A percentile compares a stretch with the other conserved stretches of the same genome.
Evolutionary conservation across 2,329 filamentous ascomycete genomes (phyloP).

Genomic region (Fusarium brevicatenulatum): DNA sequence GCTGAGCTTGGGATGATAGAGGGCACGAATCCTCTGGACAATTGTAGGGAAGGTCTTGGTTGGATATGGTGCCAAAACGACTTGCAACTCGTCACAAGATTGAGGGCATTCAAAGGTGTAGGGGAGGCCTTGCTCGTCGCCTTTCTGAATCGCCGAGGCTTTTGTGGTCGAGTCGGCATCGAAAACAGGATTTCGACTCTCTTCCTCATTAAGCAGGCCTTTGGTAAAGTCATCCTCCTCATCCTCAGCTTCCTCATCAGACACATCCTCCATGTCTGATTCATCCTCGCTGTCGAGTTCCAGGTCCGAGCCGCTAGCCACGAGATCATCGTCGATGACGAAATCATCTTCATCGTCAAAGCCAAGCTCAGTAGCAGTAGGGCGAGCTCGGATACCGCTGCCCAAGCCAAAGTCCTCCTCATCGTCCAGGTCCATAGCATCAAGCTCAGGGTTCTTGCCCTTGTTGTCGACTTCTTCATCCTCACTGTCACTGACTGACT

Average conservation of each 20-base stretch:
- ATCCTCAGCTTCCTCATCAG: slow-evolving; percentile 53
- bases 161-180: slow-evolving; percentile 57
- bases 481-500: slow-evolving; percentile 74
- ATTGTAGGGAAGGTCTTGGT: slow-evolving; percentile 77
- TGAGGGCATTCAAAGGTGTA: slow-evolving; percentile 90
- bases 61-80: slow-evolving; percentile 70
- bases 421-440: slow-evolving; percentile 51
- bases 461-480: slow-evolving; percentile 59
- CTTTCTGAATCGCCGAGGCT: slow-evolving; percentile 47
- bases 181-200: slow-evolving; percentile 65
- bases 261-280: slow-evolving; percentile 58
- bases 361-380: slow-evolving; percentile 70
- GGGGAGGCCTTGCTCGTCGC: slow-evolving; percentile 70
- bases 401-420: slow-evolving; percentile 70
- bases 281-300: slow-evolving; percentile 67
- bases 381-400: slow-evolving; percentile 65
- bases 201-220: slow-evolving; percentile 70
- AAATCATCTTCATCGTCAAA: slow-evolving; percentile 97
- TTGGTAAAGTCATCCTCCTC: slow-evolving; percentile 72
- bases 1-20: slow-evolving; percentile 91
- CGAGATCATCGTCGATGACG: slow-evolving; percentile 85
- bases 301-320: slow-evolving; percentile 82
- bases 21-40: slow-evolving; percentile 86
- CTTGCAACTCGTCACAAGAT: slow-evolving; percentile 78
- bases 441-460: slow-evolving; percentile 50